Base-by-base conservation (phyloP, 768 basidiomycete genomes). In the Zangia roseola region DNA sequence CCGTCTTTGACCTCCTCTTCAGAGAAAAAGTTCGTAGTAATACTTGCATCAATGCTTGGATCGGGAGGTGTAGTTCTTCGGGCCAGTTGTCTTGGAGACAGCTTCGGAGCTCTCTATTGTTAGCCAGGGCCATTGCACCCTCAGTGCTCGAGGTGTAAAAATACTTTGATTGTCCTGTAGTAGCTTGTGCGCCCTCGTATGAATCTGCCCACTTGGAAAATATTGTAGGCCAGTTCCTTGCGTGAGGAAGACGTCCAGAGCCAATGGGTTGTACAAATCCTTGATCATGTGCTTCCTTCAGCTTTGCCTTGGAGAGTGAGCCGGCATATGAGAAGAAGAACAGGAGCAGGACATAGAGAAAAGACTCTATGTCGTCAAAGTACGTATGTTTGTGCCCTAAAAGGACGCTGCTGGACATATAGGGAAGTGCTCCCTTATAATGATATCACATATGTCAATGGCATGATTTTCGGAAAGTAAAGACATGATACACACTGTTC, bases 351-450 rank as follows among this genome's bases (percentile, higher is more conserved):
- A 58, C 53, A 9, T 57, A 59, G 21, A 58, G 40, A 21, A 60
- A 53, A 2, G 57, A 58, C 7, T 55, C 56, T 10, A 58, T 36
- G 6, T 60, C 53, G 38, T 59, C 52, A 2, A 43, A 51, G 3
- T 45, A 47, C 0, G 55, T 50, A 28, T 53, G 55, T 12, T 5
- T 31, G 2, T 14, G 7, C 10, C 47, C 49, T 10, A 12, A 14
- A 2, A 55, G 51, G 1, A 55, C 51, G 6, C 38, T 50, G 17
- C 28, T 43, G 1, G 58, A 57, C 21, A 53, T 56, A 5, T 57
- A 59, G 12, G 50, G 50, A 13, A 45, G 44, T 1, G 50, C 54
- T 8, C 49, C 43, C 56, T 45, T 16, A n/a, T 2, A 6, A 13
- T 24, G 7, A 8, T 6, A n/a, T 42, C 6, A 42, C 5, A 40